Percentiles rank a stretch among this genome's conserved stretches.
Evolutionary conservation across 768 basidiomycete species (phyloP).

Genomic region (Botryobasidium botryosum): DNA sequence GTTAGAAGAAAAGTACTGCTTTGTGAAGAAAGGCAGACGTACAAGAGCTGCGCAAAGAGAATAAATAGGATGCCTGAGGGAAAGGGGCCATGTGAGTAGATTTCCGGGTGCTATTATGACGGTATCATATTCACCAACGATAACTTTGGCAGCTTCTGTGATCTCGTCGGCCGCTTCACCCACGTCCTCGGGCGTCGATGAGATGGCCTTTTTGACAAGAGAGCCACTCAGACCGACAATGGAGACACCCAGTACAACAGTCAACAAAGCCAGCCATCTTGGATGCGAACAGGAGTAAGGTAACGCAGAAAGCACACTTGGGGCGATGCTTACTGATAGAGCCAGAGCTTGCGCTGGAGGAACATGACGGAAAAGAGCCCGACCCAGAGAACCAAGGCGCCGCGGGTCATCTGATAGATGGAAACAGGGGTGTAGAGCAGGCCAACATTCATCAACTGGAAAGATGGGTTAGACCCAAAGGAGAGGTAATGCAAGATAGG

Average conservation of each 20-base stretch:
- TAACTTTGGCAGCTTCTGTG: conserved; percentile 47
- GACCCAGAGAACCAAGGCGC: conserved; percentile 86
- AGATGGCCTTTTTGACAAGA: conserved; percentile 54
- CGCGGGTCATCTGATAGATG: conserved; percentile 53
- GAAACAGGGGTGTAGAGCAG: conserved; percentile 92
- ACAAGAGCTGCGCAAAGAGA: conserved; percentile 91
- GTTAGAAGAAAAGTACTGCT: conserved; percentile 4
- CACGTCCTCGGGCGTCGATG: conserved; percentile 4
- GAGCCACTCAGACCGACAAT: conserved; percentile 84
- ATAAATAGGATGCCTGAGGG: conserved; percentile 70
- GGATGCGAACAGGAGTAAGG: background rate
- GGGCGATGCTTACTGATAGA: conserved; percentile 51
- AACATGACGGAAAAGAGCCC: conserved; percentile 83
- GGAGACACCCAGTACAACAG: conserved; percentile 73
- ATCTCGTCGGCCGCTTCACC: conserved; percentile 14
- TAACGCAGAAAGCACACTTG: conserved; percentile 3
- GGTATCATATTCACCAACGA: conserved; percentile 48
- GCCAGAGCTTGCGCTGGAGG: conserved; percentile 65
- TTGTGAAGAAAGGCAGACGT: conserved; percentile 21
- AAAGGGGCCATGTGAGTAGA: conserved; percentile 1
- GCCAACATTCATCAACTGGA: conserved; percentile 81
- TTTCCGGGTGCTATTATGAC: conserved; percentile 4
- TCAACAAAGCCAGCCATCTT: conserved; percentile 80
- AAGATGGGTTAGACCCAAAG: conserved; percentile 6
- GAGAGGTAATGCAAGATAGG: conserved; percentile 2